phyloP scores from a whole-genome alignment of 768 basidiomycete genomes.

The Pulveroboletus frians region DNA sequence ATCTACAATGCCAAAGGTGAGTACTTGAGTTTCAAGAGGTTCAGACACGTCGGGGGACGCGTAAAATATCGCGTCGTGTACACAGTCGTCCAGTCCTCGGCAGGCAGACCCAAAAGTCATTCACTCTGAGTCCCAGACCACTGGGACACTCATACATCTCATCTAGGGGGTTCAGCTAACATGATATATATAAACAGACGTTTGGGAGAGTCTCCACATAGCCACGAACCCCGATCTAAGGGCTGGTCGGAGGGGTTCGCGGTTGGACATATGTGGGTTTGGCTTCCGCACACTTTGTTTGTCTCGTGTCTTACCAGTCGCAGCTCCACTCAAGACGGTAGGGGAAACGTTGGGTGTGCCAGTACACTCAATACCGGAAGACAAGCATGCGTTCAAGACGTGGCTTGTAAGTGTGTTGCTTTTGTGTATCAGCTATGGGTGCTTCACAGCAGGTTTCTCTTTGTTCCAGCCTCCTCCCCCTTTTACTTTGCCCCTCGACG shows the following conservation, averaged over 20 bases:
- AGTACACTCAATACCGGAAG: slow-evolving; percentile 56
- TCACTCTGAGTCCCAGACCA: background rate
- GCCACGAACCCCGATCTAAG: slow-evolving; percentile 68
- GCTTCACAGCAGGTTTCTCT: slow-evolving; percentile 13
- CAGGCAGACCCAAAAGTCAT: background rate
- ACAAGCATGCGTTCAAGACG: slow-evolving; percentile 51
- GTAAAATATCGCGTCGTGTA: background rate
- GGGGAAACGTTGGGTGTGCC: slow-evolving; percentile 51
- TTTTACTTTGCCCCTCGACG: slow-evolving; percentile 20
- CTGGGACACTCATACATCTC: background rate
- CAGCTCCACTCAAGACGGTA: slow-evolving; percentile 68
- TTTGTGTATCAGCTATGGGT: background rate
- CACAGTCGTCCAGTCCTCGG: background rate
- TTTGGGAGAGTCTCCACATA: slow-evolving; percentile 66
- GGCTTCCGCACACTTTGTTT: background rate
- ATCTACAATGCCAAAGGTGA: slow-evolving; percentile 62
- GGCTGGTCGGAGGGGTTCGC: slow-evolving; percentile 56
- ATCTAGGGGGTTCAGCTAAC: slow-evolving; percentile 6
- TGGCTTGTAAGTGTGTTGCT: slow-evolving; percentile 51
- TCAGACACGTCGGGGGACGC: background rate
- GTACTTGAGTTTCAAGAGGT: slow-evolving; percentile 3
- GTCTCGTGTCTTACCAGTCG: slow-evolving; percentile 1
- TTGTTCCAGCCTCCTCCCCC: slow-evolving; percentile 39
- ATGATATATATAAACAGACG: slow-evolving; percentile 46
- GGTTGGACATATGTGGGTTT: slow-evolving; percentile 48